Evolutionary conservation across 345 rosid genomes (phyloP).

Genomic region (Syzygium grande): DNA sequence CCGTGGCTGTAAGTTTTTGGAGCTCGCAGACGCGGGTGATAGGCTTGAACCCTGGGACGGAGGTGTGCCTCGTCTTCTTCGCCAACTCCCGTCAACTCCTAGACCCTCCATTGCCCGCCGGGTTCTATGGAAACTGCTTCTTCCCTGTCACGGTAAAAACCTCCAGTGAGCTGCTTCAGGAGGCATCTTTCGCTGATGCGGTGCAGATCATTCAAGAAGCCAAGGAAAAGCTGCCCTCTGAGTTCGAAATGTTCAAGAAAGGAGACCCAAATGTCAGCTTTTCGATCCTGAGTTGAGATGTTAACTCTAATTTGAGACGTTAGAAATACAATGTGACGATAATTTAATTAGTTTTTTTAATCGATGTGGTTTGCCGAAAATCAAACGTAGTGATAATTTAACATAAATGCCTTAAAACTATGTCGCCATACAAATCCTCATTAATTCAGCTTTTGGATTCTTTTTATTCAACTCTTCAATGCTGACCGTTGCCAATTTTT

Average conservation of each 20-base stretch:
- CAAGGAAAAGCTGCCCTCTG: constrained; percentile 25
- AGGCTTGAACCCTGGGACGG: constrained; percentile 9
- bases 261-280: constrained; percentile 3
- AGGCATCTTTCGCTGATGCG: constrained; percentile 24
- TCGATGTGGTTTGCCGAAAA: no score
- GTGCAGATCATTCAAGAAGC: constrained; percentile 38
- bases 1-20: constrained; percentile 44
- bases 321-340: no score
- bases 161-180: constrained; percentile 14
- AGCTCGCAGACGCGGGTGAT: constrained; percentile 24
- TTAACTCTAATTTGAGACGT: no score
- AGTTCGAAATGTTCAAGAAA: constrained; percentile 22
- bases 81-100: constrained; percentile 39
- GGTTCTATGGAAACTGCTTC: constrained; percentile 69
- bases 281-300: no score
- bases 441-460: neutral
- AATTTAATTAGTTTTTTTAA: no score
- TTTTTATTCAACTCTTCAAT: neutral
- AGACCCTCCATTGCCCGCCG: constrained; percentile 44
- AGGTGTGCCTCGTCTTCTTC: constrained; percentile 47
- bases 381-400: no score
- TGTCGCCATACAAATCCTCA: neutral
- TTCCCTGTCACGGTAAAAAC: constrained; percentile 44
- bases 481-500: neutral
- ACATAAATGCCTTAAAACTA: neutral